Evolutionary conservation across 306 rosid species (phyloP).

Genomic region (Acacia crassicarpa): DNA sequence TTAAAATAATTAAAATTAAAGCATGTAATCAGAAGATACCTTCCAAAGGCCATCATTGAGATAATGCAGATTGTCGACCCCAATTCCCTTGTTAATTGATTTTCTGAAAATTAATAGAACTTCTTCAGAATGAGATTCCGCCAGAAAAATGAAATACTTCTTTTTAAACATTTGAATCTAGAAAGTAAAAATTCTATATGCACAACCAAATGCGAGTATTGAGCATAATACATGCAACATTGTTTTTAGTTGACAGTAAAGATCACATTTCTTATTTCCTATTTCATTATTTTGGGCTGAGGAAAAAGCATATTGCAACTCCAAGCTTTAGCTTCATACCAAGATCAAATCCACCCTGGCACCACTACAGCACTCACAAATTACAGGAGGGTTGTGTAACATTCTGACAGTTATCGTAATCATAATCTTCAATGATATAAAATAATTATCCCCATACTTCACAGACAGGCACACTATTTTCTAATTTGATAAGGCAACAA

Average conservation of each 20-base stretch:
- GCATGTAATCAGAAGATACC: conserved; percentile 47
- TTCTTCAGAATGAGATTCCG: conserved; percentile 22
- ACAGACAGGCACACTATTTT: neutral
- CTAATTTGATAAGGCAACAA: conserved; percentile 1
- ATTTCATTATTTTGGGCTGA: neutral
- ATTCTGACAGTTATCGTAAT: neutral
- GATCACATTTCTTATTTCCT: neutral
- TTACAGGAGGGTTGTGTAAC: neutral
- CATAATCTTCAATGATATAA: neutral
- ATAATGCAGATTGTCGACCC: conserved; percentile 97
- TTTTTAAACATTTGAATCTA: neutral
- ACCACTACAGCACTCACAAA: neutral
- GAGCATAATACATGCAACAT: conserved; percentile 16
- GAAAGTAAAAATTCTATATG: conserved; percentile 5
- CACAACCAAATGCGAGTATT: neutral
- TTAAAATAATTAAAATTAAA: conserved; percentile 14
- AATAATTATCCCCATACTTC: neutral
- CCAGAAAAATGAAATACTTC: conserved; percentile 14
- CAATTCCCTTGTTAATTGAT: conserved; percentile 90
- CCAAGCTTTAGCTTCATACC: neutral
- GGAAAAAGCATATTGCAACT: neutral
- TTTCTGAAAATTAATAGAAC: conserved; percentile 60
- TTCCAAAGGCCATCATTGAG: conserved; percentile 99
- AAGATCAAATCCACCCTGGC: no score
- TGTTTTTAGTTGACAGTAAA: neutral